A percentile compares a stretch with the other conserved stretches of the same genome.
Evolutionary conservation across 2,329 filamentous ascomycete species (phyloP).

Genomic region (Calonectria pseudoturangicola): DNA sequence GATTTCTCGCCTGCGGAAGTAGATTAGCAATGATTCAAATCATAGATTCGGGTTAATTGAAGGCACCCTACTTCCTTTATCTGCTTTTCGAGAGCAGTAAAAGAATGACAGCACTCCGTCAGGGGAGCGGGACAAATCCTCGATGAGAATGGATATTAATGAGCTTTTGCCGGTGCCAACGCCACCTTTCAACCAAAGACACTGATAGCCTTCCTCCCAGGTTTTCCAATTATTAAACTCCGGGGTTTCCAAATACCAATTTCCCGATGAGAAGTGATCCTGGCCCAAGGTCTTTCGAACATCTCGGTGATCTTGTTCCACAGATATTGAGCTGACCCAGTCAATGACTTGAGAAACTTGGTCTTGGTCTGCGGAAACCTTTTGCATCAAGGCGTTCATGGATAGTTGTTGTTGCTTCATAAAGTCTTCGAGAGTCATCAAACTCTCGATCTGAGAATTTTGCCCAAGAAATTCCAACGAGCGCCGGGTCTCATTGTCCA

Average conservation of each 20-base stretch:
- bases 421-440: background rate
- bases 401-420: background rate
- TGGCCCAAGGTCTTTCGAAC: background rate
- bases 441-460: background rate
- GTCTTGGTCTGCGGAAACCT: background rate
- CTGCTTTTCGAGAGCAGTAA: background rate
- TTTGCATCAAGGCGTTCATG: background rate
- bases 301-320: background rate
- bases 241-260: background rate
- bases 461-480: background rate
- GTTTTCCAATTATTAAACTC: background rate
- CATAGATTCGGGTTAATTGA: background rate
- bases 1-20: background rate
- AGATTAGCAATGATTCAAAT: background rate
- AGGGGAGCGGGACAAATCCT: background rate
- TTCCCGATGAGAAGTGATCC: conserved; percentile 5
- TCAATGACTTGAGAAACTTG: background rate
- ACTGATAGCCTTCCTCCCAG: background rate
- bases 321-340: background rate
- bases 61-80: background rate
- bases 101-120: background rate
- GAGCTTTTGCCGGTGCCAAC: conserved; percentile 1
- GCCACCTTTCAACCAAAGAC: background rate
- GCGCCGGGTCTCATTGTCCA: background rate
- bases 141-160: background rate